phyloP scores from a whole-genome alignment of 2,329 filamentous ascomycete genomes.

The Sporothrix brunneoviolacea region DNA sequence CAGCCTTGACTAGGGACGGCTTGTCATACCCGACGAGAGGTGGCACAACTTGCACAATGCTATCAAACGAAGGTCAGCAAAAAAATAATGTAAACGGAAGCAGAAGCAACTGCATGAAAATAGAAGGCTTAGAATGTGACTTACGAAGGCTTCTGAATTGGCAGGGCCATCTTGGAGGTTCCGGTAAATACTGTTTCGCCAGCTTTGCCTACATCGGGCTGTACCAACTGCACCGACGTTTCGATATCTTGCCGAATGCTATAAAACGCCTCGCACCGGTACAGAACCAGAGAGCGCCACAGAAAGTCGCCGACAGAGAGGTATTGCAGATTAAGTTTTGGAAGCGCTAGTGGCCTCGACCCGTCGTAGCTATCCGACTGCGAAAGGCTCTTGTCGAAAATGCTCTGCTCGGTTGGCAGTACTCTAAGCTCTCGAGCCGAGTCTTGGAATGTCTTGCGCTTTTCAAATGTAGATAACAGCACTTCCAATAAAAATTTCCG shows the following conservation, averaged over 20 bases:
- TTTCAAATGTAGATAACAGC: conserved; percentile 68
- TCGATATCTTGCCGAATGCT: conserved; percentile 89
- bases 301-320: conserved; percentile 91
- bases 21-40: conserved; percentile 75
- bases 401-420: conserved; percentile 72
- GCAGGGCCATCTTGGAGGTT: conserved; percentile 85
- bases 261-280: conserved; percentile 87
- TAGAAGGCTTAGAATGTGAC: too few relatives aligned
- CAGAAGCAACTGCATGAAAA: too few relatives aligned
- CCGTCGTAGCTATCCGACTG: conserved; percentile 85
- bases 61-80: conserved; percentile 19
- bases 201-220: conserved; percentile 57
- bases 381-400: conserved; percentile 74
- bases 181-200: conserved; percentile 72
- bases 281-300: conserved; percentile 88
- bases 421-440: conserved; percentile 62
- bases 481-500: conserved; percentile 64
- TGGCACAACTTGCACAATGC: conserved; percentile 76
- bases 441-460: conserved; percentile 76
- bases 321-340: conserved; percentile 94
- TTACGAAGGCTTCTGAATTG: conserved; percentile 70
- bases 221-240: conserved; percentile 68
- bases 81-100: neutral
- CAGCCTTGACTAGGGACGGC: conserved; percentile 78
- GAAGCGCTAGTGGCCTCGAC: conserved; percentile 77